Conservation (phyloP, 306 rosid species). For the Acacia confusa region DNA sequence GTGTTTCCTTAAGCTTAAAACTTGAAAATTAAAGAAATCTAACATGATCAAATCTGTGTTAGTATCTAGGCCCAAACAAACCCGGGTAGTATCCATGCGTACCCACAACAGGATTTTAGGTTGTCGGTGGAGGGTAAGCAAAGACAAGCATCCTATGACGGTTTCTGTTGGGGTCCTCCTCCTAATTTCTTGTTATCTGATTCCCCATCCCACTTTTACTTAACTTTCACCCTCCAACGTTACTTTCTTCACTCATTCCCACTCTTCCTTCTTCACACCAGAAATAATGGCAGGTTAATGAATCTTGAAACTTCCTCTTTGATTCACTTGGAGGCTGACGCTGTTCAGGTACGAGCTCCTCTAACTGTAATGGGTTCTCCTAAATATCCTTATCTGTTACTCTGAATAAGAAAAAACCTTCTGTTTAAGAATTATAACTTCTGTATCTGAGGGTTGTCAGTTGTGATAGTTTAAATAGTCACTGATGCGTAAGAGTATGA, state of each 20-base stretch:
- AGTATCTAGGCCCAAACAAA: too few species aligned
- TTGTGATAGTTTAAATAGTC: neutral
- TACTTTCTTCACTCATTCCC: constrained; percentile 2
- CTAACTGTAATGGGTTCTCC: neutral
- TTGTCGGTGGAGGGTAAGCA: constrained; percentile 54
- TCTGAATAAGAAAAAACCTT: neutral
- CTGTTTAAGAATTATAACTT: neutral
- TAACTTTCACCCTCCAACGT: neutral
- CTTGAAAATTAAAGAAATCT: too few species aligned
- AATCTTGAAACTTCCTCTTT: constrained; percentile 3
- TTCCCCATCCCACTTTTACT: neutral
- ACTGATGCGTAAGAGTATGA: neutral
- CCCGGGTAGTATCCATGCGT: neutral
- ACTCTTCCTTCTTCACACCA: neutral
- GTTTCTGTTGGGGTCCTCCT: constrained; percentile 14
- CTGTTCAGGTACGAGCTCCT: constrained; percentile 31
- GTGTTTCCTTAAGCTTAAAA: too few species aligned
- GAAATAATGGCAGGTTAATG: neutral
- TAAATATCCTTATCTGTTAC: neutral
- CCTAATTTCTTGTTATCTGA: constrained; percentile 23
- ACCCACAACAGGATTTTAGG: constrained; percentile 9
- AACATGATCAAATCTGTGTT: too few species aligned
- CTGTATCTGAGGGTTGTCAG: neutral
- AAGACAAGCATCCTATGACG: constrained; percentile 54
- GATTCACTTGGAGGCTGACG: constrained; percentile 25